Base-by-base conservation (phyloP, 345 rosid genomes). In the Theobroma cacao region DNA sequence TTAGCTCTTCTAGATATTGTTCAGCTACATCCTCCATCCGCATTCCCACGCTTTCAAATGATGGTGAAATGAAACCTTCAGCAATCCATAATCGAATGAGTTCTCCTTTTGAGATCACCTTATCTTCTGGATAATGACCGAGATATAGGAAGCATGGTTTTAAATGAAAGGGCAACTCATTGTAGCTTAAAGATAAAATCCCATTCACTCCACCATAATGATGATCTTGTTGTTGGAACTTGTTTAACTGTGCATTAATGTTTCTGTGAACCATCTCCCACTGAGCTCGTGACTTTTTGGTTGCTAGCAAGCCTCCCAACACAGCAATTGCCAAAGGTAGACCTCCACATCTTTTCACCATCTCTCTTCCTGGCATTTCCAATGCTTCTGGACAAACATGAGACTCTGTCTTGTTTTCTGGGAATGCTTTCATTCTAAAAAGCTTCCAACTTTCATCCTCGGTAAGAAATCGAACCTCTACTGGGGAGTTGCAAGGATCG, bases 91-190 rank as follows among this genome's bases (percentile, higher is more conserved):
- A 7, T 13, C 31, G 45, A 18, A 78, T 50, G 26, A 82, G 28
- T 73, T 74, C 36, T 77, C 53, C 45, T 63, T 56, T 40, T 6
- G 40, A n/a, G n/a, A 72, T 59, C 78, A 60, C 48, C 7, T 17
- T 24, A 11, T 76, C 84, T 75, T 53, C 82, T 0, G 86, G 86
- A 61, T 78, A 84, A 6, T 77, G 47, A 10, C 75, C 68, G 13
- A 84, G 6, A 43, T 84, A 78, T 12, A 80, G 26, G 38, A 86
- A 86, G 75, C 87, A 84, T 0, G 84, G 78, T 18, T 80, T 86
- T 60, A 82, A 70, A 20, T 43, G 61, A 28, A 38, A 66, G 0
- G 89, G 87, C 74, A 86, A 20, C 7, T 84, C 86, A 6, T 74
- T 33, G 50, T 82, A 86, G 63, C 89, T 84, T 1, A 82, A 70